Conservation (phyloP, 2,329 filamentous ascomycete genomes). For the Cadophora sp. region DNA sequence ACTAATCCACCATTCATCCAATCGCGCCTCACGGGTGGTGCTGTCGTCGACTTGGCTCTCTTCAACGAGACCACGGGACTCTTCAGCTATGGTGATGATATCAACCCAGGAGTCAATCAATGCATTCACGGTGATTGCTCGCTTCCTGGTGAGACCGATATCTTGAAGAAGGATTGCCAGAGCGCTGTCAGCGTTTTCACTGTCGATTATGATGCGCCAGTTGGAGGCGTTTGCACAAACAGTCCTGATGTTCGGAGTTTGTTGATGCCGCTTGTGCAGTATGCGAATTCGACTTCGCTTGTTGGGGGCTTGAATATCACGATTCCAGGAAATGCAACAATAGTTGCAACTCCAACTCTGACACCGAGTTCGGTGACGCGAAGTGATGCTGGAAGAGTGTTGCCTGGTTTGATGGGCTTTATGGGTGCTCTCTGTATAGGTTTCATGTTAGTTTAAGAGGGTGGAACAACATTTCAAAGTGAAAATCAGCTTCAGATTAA, state of each 20-base stretch:
- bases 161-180: constrained; percentile 51
- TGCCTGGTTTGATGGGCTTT: not conserved
- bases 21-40: constrained; percentile 56
- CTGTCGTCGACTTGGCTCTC: constrained; percentile 53
- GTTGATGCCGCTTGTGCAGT: constrained; percentile 21
- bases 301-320: not conserved
- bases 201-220: constrained; percentile 57
- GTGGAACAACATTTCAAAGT: too few species aligned
- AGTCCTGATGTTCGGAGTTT: constrained; percentile 20
- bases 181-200: constrained; percentile 53
- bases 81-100: constrained; percentile 51
- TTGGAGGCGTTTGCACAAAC: not conserved
- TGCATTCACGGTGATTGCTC: constrained; percentile 59
- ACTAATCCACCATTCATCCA: constrained; percentile 53
- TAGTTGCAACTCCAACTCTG: not conserved
- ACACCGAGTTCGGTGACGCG: not conserved
- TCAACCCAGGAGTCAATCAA: constrained; percentile 51
- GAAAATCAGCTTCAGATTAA: too few species aligned
- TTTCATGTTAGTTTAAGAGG: too few species aligned
- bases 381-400: not conserved
- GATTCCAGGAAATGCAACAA: not conserved
- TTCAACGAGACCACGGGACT: constrained; percentile 51
- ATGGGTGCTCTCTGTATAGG: not conserved
- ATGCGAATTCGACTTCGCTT: not conserved
- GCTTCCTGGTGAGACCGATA: constrained; percentile 57